Evolutionary conservation across 2,329 filamentous ascomycete species (phyloP).

Genomic region (Emericellopsis atlantica): DNA sequence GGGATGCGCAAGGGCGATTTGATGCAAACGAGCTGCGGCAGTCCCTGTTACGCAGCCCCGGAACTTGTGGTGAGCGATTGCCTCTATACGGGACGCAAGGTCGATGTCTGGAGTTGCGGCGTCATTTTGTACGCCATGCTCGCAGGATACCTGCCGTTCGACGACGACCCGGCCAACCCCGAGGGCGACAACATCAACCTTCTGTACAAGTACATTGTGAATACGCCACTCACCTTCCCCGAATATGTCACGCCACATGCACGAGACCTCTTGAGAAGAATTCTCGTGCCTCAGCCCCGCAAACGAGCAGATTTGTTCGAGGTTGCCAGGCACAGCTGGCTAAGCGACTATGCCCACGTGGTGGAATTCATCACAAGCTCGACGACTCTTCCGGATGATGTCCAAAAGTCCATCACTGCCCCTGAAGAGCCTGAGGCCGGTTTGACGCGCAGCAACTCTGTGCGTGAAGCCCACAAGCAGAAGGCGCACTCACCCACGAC

Average conservation of each 20-base stretch:
- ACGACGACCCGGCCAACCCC: constrained; percentile 95
- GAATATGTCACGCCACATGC: constrained; percentile 98
- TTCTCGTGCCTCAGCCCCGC: constrained; percentile 87
- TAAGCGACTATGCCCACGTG: constrained; percentile 93
- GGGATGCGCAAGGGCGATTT: constrained; percentile 79
- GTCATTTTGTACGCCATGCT: constrained; percentile 99
- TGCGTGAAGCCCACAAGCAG: constrained; percentile 71
- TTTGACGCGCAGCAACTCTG: constrained; percentile 72
- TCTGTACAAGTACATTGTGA: constrained; percentile 98
- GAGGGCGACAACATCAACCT: constrained; percentile 99
- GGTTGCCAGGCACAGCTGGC: constrained; percentile 93
- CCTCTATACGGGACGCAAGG: constrained; percentile 91
- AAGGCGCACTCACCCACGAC: constrained; percentile 35
- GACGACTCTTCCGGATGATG: constrained; percentile 76
- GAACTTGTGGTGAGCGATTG: constrained; percentile 97
- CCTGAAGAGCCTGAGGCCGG: constrained; percentile 46
- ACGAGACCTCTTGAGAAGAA: constrained; percentile 79
- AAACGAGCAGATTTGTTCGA: constrained; percentile 95
- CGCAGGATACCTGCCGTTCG: constrained; percentile 92
- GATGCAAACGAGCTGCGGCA: constrained; percentile 98
- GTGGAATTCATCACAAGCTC: constrained; percentile 96
- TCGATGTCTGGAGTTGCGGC: constrained; percentile 98
- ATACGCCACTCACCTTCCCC: constrained; percentile 90
- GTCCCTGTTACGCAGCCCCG: constrained; percentile 92
- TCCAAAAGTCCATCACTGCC: constrained; percentile 63